Evolutionary conservation across 2,329 filamentous ascomycete genomes (phyloP).

Genomic region (Fusarium proliferatum): DNA sequence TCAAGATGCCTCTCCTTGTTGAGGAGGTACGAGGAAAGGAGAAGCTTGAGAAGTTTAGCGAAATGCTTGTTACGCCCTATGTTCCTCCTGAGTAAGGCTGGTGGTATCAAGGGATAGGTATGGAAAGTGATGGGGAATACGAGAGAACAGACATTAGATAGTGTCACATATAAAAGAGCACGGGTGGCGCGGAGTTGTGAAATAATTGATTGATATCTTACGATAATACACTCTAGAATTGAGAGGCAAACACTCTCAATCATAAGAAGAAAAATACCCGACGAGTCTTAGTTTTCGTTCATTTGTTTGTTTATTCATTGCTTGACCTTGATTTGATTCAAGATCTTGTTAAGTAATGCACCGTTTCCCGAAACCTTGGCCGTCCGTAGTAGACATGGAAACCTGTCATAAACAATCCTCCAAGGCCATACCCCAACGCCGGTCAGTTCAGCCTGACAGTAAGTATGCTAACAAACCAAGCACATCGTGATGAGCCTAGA

Average conservation of each 20-base stretch:
- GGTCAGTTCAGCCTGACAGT: slow-evolving; percentile 27
- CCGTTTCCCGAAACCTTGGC: neutral
- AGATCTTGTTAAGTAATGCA: slow-evolving; percentile 16
- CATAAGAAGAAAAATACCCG: slow-evolving; percentile 34
- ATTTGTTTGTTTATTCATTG: slow-evolving; percentile 31
- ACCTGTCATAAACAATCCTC: neutral
- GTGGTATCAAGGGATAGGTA: neutral
- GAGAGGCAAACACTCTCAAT: slow-evolving; percentile 10
- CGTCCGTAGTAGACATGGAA: slow-evolving; percentile 22
- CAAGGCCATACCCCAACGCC: slow-evolving; percentile 30
- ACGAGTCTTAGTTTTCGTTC: slow-evolving; percentile 2
- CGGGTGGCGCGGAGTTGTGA: slow-evolving; percentile 28
- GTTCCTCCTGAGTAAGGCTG: slow-evolving; percentile 67
- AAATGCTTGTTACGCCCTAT: slow-evolving; percentile 83
- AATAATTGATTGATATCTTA: slow-evolving; percentile 25
- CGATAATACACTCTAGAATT: slow-evolving; percentile 21
- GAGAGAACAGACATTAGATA: slow-evolving; percentile 7
- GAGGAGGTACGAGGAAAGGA: slow-evolving; percentile 98
- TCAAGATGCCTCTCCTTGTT: slow-evolving; percentile 95
- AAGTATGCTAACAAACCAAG: slow-evolving; percentile 29
- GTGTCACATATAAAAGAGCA: slow-evolving; percentile 21
- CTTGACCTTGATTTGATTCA: slow-evolving; percentile 15
- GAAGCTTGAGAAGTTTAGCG: slow-evolving; percentile 88
- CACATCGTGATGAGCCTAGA: slow-evolving; percentile 5
- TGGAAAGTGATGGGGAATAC: slow-evolving; percentile 5